phyloP scores from a whole-genome alignment of 768 basidiomycete genomes.

The Hebeloma cylindrosporum region DNA sequence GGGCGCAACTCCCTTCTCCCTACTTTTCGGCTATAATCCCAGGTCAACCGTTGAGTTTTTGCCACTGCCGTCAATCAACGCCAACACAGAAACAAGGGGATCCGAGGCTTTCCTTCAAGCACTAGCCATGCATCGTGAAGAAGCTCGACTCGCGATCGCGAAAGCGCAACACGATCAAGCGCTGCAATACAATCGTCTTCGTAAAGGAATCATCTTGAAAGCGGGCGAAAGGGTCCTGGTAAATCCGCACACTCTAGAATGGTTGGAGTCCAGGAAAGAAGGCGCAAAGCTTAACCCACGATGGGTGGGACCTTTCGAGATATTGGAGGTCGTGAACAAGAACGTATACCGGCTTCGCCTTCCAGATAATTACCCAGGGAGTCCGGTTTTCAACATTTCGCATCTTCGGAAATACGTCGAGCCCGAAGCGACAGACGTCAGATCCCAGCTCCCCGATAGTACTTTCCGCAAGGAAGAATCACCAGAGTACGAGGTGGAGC shows the following conservation, averaged over 20 bases:
- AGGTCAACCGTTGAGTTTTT: neutral
- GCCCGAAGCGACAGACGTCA: slow-evolving; percentile 14
- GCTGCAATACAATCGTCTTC: slow-evolving; percentile 9
- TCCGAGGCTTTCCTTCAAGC: neutral
- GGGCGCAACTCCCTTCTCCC: slow-evolving; percentile 23
- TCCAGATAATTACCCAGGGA: slow-evolving; percentile 25
- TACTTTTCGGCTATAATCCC: slow-evolving; percentile 30
- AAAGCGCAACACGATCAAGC: slow-evolving; percentile 11
- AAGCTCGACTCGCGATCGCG: slow-evolving; percentile 1
- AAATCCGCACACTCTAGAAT: slow-evolving; percentile 27
- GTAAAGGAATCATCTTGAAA: neutral
- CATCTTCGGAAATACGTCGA: slow-evolving; percentile 24
- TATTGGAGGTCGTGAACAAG: slow-evolving; percentile 24
- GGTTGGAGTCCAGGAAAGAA: slow-evolving; percentile 19
- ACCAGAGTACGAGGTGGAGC: slow-evolving; percentile 21
- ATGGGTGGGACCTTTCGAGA: slow-evolving; percentile 25
- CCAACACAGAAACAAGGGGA: slow-evolving; percentile 2
- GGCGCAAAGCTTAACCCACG: slow-evolving; percentile 26
- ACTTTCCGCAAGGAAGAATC: slow-evolving; percentile 14
- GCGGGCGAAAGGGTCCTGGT: slow-evolving; percentile 22
- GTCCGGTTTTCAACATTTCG: slow-evolving; percentile 22
- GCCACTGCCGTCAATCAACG: neutral
- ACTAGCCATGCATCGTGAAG: slow-evolving; percentile 1
- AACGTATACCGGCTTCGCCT: slow-evolving; percentile 24
- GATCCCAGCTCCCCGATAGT: slow-evolving; percentile 13